These are phyloP conservation scores for Aspergillus oerlinghausenensis DNA, from an alignment of 2,329 filamentous ascomycete genomes.

Conservation along the genomic window DNA sequence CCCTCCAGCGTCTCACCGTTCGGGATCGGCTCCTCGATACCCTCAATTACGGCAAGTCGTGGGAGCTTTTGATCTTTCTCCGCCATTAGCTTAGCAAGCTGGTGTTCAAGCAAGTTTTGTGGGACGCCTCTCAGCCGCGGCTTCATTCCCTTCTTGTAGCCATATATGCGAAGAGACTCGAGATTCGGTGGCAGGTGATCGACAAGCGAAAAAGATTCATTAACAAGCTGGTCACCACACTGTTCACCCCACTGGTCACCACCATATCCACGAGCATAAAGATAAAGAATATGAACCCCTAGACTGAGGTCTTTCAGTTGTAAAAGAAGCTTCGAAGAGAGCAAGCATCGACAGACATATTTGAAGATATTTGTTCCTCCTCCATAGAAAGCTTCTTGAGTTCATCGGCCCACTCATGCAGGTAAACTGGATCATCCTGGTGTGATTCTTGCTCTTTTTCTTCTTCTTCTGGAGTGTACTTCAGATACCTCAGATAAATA, in stretches of 20 bases:
- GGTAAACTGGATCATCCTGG: neutral
- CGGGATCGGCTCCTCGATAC: neutral
- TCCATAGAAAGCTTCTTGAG: neutral
- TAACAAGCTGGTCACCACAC: neutral
- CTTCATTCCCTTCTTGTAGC: neutral
- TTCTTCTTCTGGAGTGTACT: neutral
- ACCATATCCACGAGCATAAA: neutral
- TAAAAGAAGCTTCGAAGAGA: neutral
- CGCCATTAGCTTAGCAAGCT: neutral
- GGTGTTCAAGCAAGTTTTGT: neutral
- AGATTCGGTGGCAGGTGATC: neutral
- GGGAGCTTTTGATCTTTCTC: neutral
- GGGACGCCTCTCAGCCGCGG: neutral
- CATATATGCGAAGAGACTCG: neutral
- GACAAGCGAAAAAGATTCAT: neutral
- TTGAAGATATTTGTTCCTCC: neutral
- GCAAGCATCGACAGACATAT: neutral
- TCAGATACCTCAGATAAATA: neutral
- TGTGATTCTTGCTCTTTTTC: neutral
- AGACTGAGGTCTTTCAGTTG: neutral
- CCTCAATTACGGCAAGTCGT: neutral
- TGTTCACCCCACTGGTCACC: neutral
- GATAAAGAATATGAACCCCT: slow-evolving; percentile 1
- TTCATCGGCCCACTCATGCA: neutral
- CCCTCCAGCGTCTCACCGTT: neutral